Percentiles rank a stretch among this genome's conserved stretches.
phyloP scores from a whole-genome alignment of 2,329 filamentous ascomycete species.

The Colletotrichum chlorophyti region DNA sequence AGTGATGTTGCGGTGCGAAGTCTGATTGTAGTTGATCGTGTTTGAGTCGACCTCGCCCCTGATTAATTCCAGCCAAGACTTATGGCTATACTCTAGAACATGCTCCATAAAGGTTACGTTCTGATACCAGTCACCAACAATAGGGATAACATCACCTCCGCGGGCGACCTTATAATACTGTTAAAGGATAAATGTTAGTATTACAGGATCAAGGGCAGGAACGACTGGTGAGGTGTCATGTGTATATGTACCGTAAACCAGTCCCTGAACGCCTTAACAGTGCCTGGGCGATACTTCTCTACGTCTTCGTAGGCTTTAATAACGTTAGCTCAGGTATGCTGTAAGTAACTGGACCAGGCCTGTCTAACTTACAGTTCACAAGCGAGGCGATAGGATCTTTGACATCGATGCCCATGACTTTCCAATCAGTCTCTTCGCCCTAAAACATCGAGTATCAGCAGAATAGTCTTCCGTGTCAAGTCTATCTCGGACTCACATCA shows the following conservation, averaged over 20 bases:
- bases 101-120: conserved; percentile 39
- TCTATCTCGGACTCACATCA: conserved; percentile 44
- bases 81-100: conserved; percentile 43
- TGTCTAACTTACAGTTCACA: conserved; percentile 42
- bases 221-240: too few species aligned
- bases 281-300: conserved; percentile 45
- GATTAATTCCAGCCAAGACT: conserved; percentile 46
- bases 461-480: too few species aligned
- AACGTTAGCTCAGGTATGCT: neutral
- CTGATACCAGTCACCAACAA: conserved; percentile 44
- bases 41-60: conserved; percentile 41
- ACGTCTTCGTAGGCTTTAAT: conserved; percentile 42
- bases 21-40: conserved; percentile 50
- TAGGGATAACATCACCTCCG: conserved; percentile 42
- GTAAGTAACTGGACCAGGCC: too few species aligned
- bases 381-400: conserved; percentile 43
- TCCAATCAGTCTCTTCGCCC: conserved; percentile 46
- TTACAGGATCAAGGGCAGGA: neutral
- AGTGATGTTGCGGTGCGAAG: conserved; percentile 36
- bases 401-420: conserved; percentile 45
- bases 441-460: too few species aligned
- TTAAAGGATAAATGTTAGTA: neutral
- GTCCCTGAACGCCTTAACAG: conserved; percentile 41
- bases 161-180: conserved; percentile 50
- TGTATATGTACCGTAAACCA: conserved; percentile 50